Evolutionary conservation across 1,139 yeast genomes (phyloP).

Genomic region (Suhomyces bolitotheri): DNA sequence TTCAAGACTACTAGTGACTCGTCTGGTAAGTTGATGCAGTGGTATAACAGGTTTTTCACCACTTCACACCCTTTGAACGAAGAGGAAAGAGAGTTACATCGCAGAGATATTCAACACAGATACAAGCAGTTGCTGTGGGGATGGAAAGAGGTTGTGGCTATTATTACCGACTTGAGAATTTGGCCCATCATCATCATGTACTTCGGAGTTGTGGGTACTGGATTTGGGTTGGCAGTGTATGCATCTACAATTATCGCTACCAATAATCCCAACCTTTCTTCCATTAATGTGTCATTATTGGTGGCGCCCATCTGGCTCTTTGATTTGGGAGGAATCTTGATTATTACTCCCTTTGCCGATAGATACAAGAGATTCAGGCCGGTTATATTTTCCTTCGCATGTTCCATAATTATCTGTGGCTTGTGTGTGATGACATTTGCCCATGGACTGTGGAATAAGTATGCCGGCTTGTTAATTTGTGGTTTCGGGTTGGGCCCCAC

Average conservation of each 20-base stretch:
- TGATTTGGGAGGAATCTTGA: conserved; percentile 74
- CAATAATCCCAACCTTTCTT: conserved; percentile 61
- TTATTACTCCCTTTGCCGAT: conserved; percentile 81
- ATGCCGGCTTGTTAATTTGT: conserved; percentile 76
- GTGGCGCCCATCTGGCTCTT: conserved; percentile 91
- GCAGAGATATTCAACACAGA: conserved; percentile 58
- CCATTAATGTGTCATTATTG: conserved; percentile 70
- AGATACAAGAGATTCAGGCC: conserved; percentile 59
- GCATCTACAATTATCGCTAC: conserved; percentile 78
- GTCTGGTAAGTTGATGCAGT: conserved; percentile 15
- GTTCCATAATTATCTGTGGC: conserved; percentile 70
- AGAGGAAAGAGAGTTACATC: conserved; percentile 58
- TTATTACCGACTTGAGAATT: conserved; percentile 62
- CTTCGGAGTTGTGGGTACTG: conserved; percentile 90
- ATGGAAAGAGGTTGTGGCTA: conserved; percentile 55
- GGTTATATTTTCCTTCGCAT: conserved; percentile 59
- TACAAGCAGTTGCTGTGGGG: conserved; percentile 55
- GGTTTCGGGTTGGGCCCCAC: conserved; percentile 92
- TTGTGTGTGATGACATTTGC: conserved; percentile 78
- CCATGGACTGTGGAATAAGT: conserved; percentile 68
- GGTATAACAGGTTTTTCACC: conserved; percentile 28
- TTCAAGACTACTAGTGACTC: conserved; percentile 21
- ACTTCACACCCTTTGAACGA: conserved; percentile 55
- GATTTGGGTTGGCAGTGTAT: conserved; percentile 80
- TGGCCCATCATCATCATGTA: conserved; percentile 88